These are phyloP conservation scores for Colletotrichum incanum DNA, from an alignment of 2,329 filamentous ascomycete species.

Conservation along the genomic window DNA sequence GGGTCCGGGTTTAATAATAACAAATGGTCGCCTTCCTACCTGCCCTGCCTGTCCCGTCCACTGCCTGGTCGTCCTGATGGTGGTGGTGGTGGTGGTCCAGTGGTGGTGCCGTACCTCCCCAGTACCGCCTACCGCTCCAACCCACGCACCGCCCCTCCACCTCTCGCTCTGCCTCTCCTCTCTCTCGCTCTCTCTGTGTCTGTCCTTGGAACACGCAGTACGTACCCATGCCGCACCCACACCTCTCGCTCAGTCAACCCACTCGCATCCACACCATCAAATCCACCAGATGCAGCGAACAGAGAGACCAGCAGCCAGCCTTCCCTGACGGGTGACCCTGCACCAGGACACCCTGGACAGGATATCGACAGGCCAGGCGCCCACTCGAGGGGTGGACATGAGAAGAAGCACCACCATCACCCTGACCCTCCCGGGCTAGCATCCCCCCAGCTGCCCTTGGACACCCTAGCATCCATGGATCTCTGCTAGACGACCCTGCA, in stretches of 20 bases:
- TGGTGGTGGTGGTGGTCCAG: conserved; percentile 15
- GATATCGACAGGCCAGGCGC: conserved; percentile 10
- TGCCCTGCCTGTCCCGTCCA: conserved; percentile 1
- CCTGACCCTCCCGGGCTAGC: conserved; percentile 33
- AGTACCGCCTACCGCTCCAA: conserved; percentile 27
- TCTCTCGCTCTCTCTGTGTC: conserved; percentile 5
- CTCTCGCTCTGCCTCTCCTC: conserved; percentile 9
- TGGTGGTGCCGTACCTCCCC: conserved; percentile 1
- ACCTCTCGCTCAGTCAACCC: conserved; percentile 14
- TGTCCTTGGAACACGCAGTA: conserved; percentile 14
- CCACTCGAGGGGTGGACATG: conserved; percentile 4
- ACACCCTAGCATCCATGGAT: conserved; percentile 9
- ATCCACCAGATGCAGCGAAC: conserved; percentile 34
- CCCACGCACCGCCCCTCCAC: conserved; percentile 22
- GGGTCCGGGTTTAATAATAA: conserved; percentile 47
- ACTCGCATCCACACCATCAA: conserved; percentile 25
- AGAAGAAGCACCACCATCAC: conserved; percentile 14
- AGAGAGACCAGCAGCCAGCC: conserved; percentile 38
- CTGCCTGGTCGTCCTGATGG: conserved; percentile 9
- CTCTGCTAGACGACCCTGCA: conserved; percentile 22
- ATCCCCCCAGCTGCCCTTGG: conserved; percentile 28
- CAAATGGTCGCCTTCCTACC: conserved; percentile 38
- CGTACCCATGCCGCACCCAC: conserved; percentile 16
- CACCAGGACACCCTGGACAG: conserved; percentile 23
- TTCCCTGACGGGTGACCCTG: conserved; percentile 40